Percentiles rank a stretch among this genome's conserved stretches.
These are phyloP conservation scores for Candida fluviatilis DNA, from an alignment of 805 yeast species.

Conservation along the genomic window DNA sequence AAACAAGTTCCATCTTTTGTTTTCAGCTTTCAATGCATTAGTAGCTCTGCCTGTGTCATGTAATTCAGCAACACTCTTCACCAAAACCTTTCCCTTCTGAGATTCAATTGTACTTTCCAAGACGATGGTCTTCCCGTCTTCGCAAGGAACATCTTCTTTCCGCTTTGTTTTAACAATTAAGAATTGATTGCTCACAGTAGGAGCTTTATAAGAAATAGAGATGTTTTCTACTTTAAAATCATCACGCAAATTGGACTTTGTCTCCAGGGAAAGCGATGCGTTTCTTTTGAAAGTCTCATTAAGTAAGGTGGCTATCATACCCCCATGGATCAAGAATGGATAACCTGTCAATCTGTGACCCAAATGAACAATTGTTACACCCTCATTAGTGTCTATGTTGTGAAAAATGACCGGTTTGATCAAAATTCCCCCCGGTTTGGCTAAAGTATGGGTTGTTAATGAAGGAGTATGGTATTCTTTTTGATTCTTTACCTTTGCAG, in stretches of 20 bases:
- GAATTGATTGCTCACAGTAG: conserved; percentile 77
- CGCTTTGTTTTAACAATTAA: conserved; percentile 53
- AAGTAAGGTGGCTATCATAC: conserved; percentile 73
- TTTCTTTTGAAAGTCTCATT: conserved; percentile 70
- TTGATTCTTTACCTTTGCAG: conserved; percentile 9
- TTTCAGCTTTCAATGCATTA: conserved; percentile 8
- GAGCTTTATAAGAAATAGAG: conserved; percentile 55
- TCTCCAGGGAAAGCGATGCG: conserved; percentile 36
- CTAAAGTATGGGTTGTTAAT: conserved; percentile 43
- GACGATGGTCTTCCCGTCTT: conserved; percentile 28
- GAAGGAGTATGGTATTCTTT: conserved; percentile 16
- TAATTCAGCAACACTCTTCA: conserved; percentile 51
- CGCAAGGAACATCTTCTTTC: conserved; percentile 22
- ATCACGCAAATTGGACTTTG: conserved; percentile 35
- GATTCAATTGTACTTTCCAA: conserved; percentile 54
- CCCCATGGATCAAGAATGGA: conserved; percentile 87
- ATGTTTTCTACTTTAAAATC: conserved; percentile 47
- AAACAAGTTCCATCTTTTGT: conserved; percentile 7
- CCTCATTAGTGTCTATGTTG: conserved; percentile 51
- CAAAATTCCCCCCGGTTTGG: conserved; percentile 75
- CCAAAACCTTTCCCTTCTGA: conserved; percentile 50
- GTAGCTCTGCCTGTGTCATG: conserved; percentile 31
- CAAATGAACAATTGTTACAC: conserved; percentile 65
- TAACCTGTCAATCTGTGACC: conserved; percentile 82
- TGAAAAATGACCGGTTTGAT: conserved; percentile 68